A percentile compares a stretch with the other conserved stretches of the same genome.
Evolutionary conservation across 441 rosid species (phyloP).

Genomic region (Erodium texanum): DNA sequence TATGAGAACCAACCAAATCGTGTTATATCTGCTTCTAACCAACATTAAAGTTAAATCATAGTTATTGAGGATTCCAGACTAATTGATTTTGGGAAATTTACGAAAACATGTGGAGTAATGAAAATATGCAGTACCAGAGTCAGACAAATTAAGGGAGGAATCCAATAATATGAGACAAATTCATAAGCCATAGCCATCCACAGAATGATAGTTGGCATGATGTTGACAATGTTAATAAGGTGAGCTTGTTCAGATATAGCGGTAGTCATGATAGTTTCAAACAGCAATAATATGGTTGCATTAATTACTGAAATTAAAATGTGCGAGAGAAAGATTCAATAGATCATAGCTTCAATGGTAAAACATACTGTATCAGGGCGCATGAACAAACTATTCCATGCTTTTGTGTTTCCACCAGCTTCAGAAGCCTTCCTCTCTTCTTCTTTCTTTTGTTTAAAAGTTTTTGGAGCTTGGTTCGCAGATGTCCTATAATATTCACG

Average conservation of each 20-base stretch:
- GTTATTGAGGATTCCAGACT: not conserved
- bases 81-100: not conserved
- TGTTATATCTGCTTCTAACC: not conserved
- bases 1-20: not conserved
- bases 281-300: not conserved
- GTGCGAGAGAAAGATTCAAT: not conserved
- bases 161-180: not conserved
- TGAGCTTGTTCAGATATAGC: not conserved
- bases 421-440: conserved; percentile 85
- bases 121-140: not conserved
- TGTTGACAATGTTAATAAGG: not conserved
- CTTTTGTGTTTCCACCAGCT: conserved; percentile 74
- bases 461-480: conserved; percentile 38
- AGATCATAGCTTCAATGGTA: not conserved
- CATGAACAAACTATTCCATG: conserved; percentile 93
- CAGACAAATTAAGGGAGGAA: not conserved
- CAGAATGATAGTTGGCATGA: not conserved
- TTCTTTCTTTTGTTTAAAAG: conserved; percentile 64
- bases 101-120: not conserved
- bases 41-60: not conserved
- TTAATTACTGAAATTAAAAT: not conserved
- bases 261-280: not conserved
- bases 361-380: conserved; percentile 70
- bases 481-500: conserved; percentile 24
- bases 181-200: not conserved